Evolutionary conservation across 2,329 filamentous ascomycete species (phyloP).

Genomic region (Cercospora zeae-maydis): DNA sequence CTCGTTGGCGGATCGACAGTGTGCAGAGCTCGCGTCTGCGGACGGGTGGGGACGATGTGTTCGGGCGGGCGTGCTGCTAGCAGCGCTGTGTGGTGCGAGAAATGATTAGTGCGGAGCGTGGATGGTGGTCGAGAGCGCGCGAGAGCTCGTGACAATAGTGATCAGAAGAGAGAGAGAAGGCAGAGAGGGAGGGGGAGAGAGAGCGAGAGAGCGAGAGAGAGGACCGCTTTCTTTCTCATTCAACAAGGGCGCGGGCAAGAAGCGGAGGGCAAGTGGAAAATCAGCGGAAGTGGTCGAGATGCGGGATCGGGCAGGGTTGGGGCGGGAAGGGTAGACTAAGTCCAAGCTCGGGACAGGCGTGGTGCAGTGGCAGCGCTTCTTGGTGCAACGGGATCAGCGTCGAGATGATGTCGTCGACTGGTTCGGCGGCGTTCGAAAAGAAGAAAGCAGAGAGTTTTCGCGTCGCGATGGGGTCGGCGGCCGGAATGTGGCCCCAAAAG

Average conservation of each 20-base stretch:
- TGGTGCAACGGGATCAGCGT: slow-evolving; percentile 19
- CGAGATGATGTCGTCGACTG: slow-evolving; percentile 21
- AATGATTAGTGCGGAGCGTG: slow-evolving; percentile 2
- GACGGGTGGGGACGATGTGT: background rate
- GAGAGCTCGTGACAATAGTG: slow-evolving; percentile 8
- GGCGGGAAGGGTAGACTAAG: slow-evolving; percentile 11
- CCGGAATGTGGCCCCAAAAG: slow-evolving; percentile 7
- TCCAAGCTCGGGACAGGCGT: slow-evolving; percentile 3
- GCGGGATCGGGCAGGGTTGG: slow-evolving; percentile 10
- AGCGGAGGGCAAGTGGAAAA: slow-evolving; percentile 4
- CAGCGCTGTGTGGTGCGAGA: slow-evolving; percentile 4
- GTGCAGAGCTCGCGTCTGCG: background rate
- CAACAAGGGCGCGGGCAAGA: slow-evolving; percentile 8
- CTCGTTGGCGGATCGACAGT: slow-evolving; percentile 5
- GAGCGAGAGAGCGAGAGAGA: background rate
- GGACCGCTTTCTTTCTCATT: slow-evolving; percentile 5
- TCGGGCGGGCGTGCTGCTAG: slow-evolving; percentile 3
- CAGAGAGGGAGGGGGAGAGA: background rate
- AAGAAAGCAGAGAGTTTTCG: slow-evolving; percentile 17
- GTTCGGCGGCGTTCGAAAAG: slow-evolving; percentile 6
- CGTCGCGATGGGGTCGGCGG: slow-evolving; percentile 7
- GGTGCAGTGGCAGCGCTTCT: slow-evolving; percentile 1
- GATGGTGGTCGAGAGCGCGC: background rate
- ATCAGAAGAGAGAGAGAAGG: background rate
- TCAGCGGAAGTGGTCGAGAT: slow-evolving; percentile 8